Base-by-base conservation (phyloP, 176 grass and related monocot species). In the Cocos nucifera region DNA sequence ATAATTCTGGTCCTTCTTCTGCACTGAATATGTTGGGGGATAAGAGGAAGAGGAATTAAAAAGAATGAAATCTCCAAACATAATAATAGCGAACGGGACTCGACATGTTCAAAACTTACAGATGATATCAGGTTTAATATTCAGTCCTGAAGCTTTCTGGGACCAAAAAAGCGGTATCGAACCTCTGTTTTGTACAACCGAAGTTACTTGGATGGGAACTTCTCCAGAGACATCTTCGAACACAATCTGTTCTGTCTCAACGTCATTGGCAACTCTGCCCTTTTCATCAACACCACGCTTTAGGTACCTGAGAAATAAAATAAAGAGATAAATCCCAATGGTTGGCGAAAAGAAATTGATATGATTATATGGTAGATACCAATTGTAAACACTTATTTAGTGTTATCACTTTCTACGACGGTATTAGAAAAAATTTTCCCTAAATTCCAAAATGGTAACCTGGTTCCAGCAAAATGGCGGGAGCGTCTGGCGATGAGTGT, bases 401-500 rank as follows among this genome's bases (percentile, higher is more conserved):
- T 44, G 9, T 3, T 0, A 44, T 2, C 35, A 44, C 35, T 44
- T 44, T 44, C 35, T 0, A 44, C 14, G 10, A 44, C 10, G 3
- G 35, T 44, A 44, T 44, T 44, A 44, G 35, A 44, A 44, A 44
- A 44, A 44, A 12, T 3, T 44, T 2, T 9, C 35, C 10, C 9
- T 44, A 44, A 44, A 3, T 44, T 44, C 35, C 35, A 44, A 44
- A 9, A 52, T 49, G 57, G 54, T 73, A 83, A 98, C 94, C 94
- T 93, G 58, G 94, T 93, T 79, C 94, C 94, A 19, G 94, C 94
- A 98, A 93, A 98, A 89, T 98, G 94, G 52, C 94, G 87, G 0
- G 94, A 98, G 4, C 94, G 88, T 26, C 94, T 90, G 23, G 94
- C 94, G 62, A 98, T 86, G 64, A 98, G 87, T 29, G 88, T 93